A percentile compares a stretch with the other conserved stretches of the same genome.
These are phyloP conservation scores for Mucor piriformis DNA, from an alignment of 371 early-diverging fungal genomes.

Conservation along the genomic window DNA sequence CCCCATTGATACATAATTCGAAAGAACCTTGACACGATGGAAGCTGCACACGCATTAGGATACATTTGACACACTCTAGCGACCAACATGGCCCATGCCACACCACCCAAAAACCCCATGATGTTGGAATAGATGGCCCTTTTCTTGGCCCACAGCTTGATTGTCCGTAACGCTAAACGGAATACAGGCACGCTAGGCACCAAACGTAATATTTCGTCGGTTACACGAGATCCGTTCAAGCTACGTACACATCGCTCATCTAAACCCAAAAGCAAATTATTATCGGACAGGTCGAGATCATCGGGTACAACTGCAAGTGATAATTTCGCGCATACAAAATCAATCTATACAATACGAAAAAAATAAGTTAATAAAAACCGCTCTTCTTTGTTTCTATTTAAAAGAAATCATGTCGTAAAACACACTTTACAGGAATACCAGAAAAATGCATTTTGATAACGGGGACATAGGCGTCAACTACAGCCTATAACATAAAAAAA, in stretches of 20 bases:
- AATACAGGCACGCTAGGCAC: conserved; percentile 94
- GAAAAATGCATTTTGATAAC: conserved; percentile 95
- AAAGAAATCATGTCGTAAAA: not conserved
- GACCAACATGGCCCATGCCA: conserved; percentile 99
- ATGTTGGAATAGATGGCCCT: conserved; percentile 96
- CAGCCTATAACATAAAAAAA: conserved; percentile 47
- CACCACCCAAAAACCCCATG: conserved; percentile 99
- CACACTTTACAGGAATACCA: conserved; percentile 44
- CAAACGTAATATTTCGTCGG: conserved; percentile 94
- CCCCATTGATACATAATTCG: conserved; percentile 89
- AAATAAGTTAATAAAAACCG: conserved; percentile 3
- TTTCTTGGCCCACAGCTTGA: conserved; percentile 99
- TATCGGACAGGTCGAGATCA: conserved; percentile 84
- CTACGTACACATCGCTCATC: conserved; percentile 94
- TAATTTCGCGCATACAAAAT: conserved; percentile 92
- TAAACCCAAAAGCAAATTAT: conserved; percentile 82
- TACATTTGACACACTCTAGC: conserved; percentile 98
- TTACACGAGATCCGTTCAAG: conserved; percentile 97
- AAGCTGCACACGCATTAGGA: conserved; percentile 93
- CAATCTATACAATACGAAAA: conserved; percentile 71
- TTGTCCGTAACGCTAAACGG: conserved; percentile 91
- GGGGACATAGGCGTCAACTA: conserved; percentile 97
- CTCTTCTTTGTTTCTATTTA: not conserved
- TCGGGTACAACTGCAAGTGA: conserved; percentile 76
- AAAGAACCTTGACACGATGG: conserved; percentile 93